Percentiles rank a stretch among this genome's conserved stretches.
These are phyloP conservation scores for Cylindrotheca closterium DNA, from an alignment of 108 stramenopile genomes.

Conservation along the genomic window DNA sequence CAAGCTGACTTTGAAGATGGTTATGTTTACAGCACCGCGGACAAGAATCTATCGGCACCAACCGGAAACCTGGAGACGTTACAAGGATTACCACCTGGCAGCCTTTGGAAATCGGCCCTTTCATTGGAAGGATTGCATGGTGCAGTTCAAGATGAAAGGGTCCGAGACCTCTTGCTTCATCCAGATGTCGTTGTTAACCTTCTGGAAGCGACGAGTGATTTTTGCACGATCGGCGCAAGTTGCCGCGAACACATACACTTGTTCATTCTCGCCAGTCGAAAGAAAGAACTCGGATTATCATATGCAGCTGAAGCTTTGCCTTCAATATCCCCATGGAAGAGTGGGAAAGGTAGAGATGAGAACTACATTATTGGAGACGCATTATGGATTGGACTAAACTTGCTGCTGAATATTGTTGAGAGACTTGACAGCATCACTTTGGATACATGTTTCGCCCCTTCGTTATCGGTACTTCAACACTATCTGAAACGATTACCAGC, in stretches of 20 bases:
- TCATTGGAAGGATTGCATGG: conserved; percentile 56
- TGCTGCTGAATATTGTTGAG: conserved; percentile 36
- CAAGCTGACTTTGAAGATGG: conserved; percentile 85
- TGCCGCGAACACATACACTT: conserved; percentile 74
- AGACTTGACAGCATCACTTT: conserved; percentile 27
- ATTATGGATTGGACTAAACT: conserved; percentile 38
- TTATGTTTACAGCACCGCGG: conserved; percentile 38
- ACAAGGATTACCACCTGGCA: conserved; percentile 35
- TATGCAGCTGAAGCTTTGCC: conserved; percentile 41
- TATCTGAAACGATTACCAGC: conserved; percentile 80
- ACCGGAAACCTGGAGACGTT: conserved; percentile 24
- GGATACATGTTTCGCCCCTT: conserved; percentile 68
- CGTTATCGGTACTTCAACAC: conserved; percentile 76
- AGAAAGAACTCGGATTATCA: conserved; percentile 11
- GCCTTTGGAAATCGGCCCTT: conserved; percentile 75
- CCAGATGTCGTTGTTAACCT: conserved; percentile 32
- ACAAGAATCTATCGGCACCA: conserved; percentile 22
- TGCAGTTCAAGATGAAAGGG: conserved; percentile 25
- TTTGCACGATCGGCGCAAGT: conserved; percentile 77
- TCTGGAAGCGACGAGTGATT: conserved; percentile 70
- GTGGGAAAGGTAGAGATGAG: conserved; percentile 27
- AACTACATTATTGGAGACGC: conserved; percentile 41
- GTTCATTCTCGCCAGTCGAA: conserved; percentile 48
- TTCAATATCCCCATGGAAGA: conserved; percentile 22
- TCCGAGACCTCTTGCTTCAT: conserved; percentile 15